phyloP scores from a whole-genome alignment of 176 grass and related monocot genomes.

The Dendrocalamus sinicus region DNA sequence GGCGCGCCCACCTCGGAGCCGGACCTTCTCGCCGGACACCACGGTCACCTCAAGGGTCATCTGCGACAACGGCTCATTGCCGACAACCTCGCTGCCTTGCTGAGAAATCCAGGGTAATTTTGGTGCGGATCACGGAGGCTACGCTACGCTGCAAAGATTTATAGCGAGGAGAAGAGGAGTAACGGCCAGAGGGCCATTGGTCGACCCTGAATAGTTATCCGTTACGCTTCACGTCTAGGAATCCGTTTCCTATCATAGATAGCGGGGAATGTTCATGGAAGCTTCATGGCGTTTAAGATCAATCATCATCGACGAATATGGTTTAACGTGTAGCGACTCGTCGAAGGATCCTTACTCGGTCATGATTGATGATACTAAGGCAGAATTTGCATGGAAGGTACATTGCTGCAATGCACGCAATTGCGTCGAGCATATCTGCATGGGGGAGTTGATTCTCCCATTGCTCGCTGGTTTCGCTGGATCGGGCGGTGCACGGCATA shows the following conservation, averaged over 20 bases:
- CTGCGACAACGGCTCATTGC: neutral
- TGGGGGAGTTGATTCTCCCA: too few species aligned
- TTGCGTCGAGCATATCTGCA: too few species aligned
- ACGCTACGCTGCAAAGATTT: neutral
- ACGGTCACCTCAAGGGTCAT: conserved; percentile 54
- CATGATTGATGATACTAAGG: too few species aligned
- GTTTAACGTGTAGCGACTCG: too few species aligned
- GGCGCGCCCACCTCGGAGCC: neutral
- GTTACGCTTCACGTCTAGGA: too few species aligned
- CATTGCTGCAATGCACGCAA: too few species aligned
- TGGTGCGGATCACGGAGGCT: neutral
- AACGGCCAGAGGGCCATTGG: neutral
- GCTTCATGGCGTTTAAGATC: neutral
- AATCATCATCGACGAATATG: neutral
- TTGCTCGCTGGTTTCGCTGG: too few species aligned
- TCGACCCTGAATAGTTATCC: neutral
- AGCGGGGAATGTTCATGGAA: neutral
- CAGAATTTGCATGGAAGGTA: too few species aligned
- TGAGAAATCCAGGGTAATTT: neutral
- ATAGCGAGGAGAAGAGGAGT: neutral
- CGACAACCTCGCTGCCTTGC: neutral
- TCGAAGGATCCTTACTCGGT: too few species aligned
- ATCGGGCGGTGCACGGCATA: too few species aligned
- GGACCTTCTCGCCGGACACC: conserved; percentile 51
- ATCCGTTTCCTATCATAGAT: neutral